phyloP scores from a whole-genome alignment of 208 protist species.

The Chromosphaera perkinsii region DNA sequence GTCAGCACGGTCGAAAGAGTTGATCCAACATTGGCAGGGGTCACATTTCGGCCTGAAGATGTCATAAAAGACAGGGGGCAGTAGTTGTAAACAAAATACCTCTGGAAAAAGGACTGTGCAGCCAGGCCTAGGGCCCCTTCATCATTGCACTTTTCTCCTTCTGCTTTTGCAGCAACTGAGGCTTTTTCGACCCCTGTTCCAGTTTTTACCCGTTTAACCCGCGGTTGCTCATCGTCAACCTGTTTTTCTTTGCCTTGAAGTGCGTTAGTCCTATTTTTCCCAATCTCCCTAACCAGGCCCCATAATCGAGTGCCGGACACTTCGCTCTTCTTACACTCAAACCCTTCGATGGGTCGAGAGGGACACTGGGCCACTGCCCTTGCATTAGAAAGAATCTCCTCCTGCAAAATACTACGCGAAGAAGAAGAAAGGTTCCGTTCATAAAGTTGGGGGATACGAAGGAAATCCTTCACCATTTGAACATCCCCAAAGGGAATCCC shows the following conservation, averaged over 20 bases:
- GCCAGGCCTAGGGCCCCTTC: background rate
- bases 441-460: conserved; percentile 2
- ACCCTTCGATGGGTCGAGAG: background rate
- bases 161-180: too few relatives aligned
- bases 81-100: conserved; percentile 26
- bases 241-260: too few relatives aligned
- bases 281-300: background rate
- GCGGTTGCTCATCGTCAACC: too few relatives aligned
- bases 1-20: background rate
- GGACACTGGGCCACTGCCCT: background rate
- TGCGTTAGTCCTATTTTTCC: background rate
- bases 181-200: too few relatives aligned
- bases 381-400: too few relatives aligned
- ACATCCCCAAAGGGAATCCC: conserved; percentile 25
- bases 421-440: too few relatives aligned
- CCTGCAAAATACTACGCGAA: too few relatives aligned
- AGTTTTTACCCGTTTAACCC: too few relatives aligned
- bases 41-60: conserved; percentile 7
- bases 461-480: background rate
- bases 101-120: conserved; percentile 3
- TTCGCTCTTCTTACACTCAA: background rate
- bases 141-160: too few relatives aligned
- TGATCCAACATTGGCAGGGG: conserved; percentile 1
- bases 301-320: conserved; percentile 11
- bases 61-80: conserved; percentile 19